Base-by-base conservation (phyloP, 2,329 filamentous ascomycete species). In the Aspergillus persii region DNA sequence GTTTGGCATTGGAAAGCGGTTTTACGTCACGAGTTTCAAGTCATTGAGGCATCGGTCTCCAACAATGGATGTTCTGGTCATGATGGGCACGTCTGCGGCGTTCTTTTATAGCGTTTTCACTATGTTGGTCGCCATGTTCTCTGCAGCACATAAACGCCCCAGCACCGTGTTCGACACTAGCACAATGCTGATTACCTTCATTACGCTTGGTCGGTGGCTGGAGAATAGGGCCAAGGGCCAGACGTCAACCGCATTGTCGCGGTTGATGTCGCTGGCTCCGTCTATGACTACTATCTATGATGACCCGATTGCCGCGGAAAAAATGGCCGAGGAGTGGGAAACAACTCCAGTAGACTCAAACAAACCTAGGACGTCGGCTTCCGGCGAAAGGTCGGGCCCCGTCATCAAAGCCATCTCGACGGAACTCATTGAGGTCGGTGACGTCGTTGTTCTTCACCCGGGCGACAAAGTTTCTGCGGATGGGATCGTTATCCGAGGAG, bases 391-490 rank as follows among this genome's bases (percentile, higher is more conserved):
- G 26, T 66, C 89, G 2, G 84, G 86, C n/a, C 65, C 60, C 9
- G 90, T 95, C 64, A 91, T 96, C 74, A 90, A 86, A 69, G 78
- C 86, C n/a, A 92, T 99, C 55, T 91, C 95, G 0, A 98, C 95
- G 0, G 95, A 99, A 71, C 85, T 99, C 18, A 89, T 99, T 58
- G 90, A 98, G 74, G 90, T 96, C 9, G 92, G 92, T 49, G 95
- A 99, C 72, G 86, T 99, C 65, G 93, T 98, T 59, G 87, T 98
- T 62, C 84, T 99, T 57, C 89, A 92, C 57, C 95, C 95, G 6
- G 95, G 95, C 56, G 95, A 98, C 79, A 98, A 98, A 79, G 92
- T 99, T 59, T 94, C 95, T 1, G 94, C 94, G 1, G 95, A 99
- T 72, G 95, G 95, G 51, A 83, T 86, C 8, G 85, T 99, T 54